A percentile compares a stretch with the other conserved stretches of the same genome.
Conservation (phyloP, 2,329 filamentous ascomycete genomes). For the Colletotrichum coccodes region DNA sequence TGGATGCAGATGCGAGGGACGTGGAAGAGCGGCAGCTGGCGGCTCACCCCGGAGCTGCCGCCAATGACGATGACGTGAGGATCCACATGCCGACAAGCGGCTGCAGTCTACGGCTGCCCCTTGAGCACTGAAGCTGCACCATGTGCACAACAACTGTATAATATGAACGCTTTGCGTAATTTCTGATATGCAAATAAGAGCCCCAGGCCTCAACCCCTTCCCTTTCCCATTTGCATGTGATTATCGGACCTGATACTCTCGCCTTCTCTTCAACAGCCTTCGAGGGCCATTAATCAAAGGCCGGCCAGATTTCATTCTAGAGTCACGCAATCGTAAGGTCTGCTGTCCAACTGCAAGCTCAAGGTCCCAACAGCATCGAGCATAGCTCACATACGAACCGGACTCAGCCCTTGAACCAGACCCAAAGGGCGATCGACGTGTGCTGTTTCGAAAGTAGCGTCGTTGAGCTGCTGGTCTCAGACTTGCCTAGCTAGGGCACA, state of each 20-base stretch:
- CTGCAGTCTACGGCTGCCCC: constrained; percentile 9
- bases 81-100: constrained; percentile 24
- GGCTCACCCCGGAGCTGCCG: constrained; percentile 20
- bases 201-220: neutral
- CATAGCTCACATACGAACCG: neutral
- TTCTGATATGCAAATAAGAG: neutral
- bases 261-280: neutral
- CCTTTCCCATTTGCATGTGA: constrained; percentile 27
- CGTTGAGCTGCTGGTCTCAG: constrained; percentile 26
- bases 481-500: constrained; percentile 1
- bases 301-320: neutral
- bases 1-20: neutral
- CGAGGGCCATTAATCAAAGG: neutral
- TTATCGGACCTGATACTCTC: neutral
- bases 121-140: neutral
- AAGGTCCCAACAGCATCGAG: neutral
- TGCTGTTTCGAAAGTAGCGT: constrained; percentile 14
- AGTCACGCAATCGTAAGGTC: neutral
- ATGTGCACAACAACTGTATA: neutral
- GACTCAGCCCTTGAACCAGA: neutral
- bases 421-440: neutral
- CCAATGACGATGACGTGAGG: constrained; percentile 31
- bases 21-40: constrained; percentile 11
- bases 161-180: neutral
- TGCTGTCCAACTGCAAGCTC: neutral